Evolutionary conservation across 345 rosid species (phyloP).

Genomic region (Dipteronia dyeriana): DNA sequence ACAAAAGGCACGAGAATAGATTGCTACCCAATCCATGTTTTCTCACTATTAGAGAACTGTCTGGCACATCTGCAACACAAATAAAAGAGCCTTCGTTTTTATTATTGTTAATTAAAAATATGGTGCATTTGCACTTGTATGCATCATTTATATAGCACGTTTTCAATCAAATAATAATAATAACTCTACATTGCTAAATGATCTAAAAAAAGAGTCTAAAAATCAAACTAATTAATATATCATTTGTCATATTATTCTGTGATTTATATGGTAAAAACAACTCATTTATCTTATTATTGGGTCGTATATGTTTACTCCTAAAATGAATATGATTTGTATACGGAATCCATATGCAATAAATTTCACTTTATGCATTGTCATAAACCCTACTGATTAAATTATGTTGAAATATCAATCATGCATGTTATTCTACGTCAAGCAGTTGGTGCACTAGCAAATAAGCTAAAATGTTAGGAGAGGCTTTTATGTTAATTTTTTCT

Average conservation of each 20-base stretch:
- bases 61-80: slow-evolving; percentile 70
- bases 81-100: not conserved
- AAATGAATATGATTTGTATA: not conserved
- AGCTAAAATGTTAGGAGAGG: not conserved
- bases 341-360: not conserved
- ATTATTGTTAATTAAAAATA: not conserved
- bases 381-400: not conserved
- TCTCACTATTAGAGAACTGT: slow-evolving; percentile 70
- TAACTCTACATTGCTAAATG: no score
- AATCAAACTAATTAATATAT: no score
- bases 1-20: slow-evolving; percentile 77
- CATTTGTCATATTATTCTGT: no score
- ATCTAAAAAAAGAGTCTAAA: no score
- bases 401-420: not conserved
- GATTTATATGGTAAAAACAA: no score
- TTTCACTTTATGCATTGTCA: not conserved
- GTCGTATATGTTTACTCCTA: no score
- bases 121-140: not conserved
- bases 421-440: not conserved
- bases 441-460: not conserved
- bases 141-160: not conserved
- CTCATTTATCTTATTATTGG: no score
- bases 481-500: no score
- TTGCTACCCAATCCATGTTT: slow-evolving; percentile 61
- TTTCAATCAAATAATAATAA: not conserved